Evolutionary conservation across 176 grass and related monocot species (phyloP), one percentile per base, ranked within the genome.

Genomic region (Musa beccarii): DNA sequence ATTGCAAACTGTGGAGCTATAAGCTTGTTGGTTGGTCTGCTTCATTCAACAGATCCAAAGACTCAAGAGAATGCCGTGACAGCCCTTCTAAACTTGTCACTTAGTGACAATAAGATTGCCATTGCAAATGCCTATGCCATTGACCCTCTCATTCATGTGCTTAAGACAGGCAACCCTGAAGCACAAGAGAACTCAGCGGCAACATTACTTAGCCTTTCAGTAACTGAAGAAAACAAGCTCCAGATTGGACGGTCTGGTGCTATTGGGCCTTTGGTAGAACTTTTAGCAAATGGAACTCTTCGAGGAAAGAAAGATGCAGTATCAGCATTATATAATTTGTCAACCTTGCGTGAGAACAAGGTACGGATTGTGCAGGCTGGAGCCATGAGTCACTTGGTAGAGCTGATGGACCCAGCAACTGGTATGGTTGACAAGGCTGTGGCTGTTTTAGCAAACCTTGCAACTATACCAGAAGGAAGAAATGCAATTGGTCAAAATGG

Each of bases 341-440:
- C 93, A 2, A 96, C 81, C 82, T 75, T 84, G 54, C 83, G 86
- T 3, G 87, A 86, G 76, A 90, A 92, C 75, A 96, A 90, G 73
- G 70, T 74, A 20, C 81, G 81, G 57, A 92, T 96, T 68, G 77
- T 92, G 54, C 85, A 90, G 71, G 87, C 87, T n/a, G 93, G 85
- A 28, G 93, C 89, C 43, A 81, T 92, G 14, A 88, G 22, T 28
- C 81, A 84, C 62, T 82, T 96, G 54, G 93, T 92, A 54, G 79
- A 88, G 64, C 80, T 96, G 19, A 96, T 96, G 89, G 89, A 96
- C 50, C 93, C 89, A 81, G 89, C 87, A 10, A 77, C 81, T 29
- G 93, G 89, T 34, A 90, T 96, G 87, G 85, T 88, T 50, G 93
- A 92, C 68, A 96, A 92, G 66, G 92, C 85, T 17, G 93, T 96